Evolutionary conservation across 371 early-diverging fungal species (phyloP).

Genomic region (Mucor circinelloides): DNA sequence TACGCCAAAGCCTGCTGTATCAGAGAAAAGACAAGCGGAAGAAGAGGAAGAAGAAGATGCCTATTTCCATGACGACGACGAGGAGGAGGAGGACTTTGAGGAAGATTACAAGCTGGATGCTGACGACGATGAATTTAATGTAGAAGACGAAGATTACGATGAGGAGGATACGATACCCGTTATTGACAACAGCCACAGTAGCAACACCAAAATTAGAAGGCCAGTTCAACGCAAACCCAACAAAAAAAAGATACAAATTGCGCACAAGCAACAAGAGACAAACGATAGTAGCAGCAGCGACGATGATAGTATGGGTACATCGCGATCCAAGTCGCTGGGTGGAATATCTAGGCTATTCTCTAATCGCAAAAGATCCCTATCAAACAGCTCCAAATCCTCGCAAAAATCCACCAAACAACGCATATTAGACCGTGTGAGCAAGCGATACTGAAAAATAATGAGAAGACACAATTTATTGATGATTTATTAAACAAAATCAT

Average conservation of each 20-base stretch:
- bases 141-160: background rate
- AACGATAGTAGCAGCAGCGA: constrained; percentile 7
- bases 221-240: background rate
- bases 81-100: constrained; percentile 1
- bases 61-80: background rate
- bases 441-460: background rate
- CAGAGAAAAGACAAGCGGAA: background rate
- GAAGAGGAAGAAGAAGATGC: constrained; percentile 1
- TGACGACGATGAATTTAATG: constrained; percentile 8
- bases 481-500: constrained; percentile 11
- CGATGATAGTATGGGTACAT: constrained; percentile 18
- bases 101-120: background rate
- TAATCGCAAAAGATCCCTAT: constrained; percentile 13
- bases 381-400: background rate
- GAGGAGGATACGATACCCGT: constrained; percentile 6
- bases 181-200: background rate
- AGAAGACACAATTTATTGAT: background rate
- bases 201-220: background rate
- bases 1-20: background rate
- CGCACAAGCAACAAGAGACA: background rate
- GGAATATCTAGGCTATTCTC: background rate
- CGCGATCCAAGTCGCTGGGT: background rate
- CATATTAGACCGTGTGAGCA: constrained; percentile 5
- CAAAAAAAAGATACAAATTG: background rate
- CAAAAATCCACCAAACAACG: constrained; percentile 11